Evolutionary conservation across 1,284 basidiomycete genomes (phyloP).

Genomic region (Xanthoconium separans): DNA sequence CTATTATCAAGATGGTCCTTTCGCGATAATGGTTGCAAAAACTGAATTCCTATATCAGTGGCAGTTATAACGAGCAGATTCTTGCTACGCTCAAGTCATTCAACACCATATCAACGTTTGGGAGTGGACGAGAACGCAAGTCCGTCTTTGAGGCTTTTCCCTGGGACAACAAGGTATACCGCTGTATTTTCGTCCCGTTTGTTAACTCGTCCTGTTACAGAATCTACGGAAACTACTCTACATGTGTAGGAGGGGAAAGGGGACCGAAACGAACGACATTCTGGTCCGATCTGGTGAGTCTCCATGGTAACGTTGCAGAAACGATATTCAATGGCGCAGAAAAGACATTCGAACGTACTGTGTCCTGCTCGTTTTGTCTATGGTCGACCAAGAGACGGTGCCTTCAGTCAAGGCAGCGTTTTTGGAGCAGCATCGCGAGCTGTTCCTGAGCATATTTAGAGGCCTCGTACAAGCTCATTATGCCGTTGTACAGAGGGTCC

Average conservation of each 20-base stretch:
- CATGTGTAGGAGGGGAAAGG: conserved; percentile 63
- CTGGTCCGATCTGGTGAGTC: conserved; percentile 55
- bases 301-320: neutral
- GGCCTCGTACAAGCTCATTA: conserved; percentile 64
- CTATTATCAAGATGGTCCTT: conserved; percentile 59
- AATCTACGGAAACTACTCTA: conserved; percentile 62
- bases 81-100: conserved; percentile 65
- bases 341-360: conserved; percentile 74
- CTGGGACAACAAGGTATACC: conserved; percentile 71
- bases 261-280: conserved; percentile 38
- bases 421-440: conserved; percentile 64
- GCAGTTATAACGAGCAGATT: conserved; percentile 60
- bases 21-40: conserved; percentile 51
- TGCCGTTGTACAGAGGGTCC: conserved; percentile 50
- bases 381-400: conserved; percentile 49
- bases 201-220: conserved; percentile 35
- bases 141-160: conserved; percentile 61
- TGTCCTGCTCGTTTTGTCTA: conserved; percentile 67
- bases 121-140: conserved; percentile 61
- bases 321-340: conserved; percentile 2
- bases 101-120: conserved; percentile 58
- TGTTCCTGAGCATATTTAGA: conserved; percentile 65
- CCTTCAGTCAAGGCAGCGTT: conserved; percentile 58
- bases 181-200: neutral
- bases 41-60: conserved; percentile 58